A percentile compares a stretch with the other conserved stretches of the same genome.
phyloP scores from a whole-genome alignment of 208 protist genomes.

The Porcisia hertigi region DNA sequence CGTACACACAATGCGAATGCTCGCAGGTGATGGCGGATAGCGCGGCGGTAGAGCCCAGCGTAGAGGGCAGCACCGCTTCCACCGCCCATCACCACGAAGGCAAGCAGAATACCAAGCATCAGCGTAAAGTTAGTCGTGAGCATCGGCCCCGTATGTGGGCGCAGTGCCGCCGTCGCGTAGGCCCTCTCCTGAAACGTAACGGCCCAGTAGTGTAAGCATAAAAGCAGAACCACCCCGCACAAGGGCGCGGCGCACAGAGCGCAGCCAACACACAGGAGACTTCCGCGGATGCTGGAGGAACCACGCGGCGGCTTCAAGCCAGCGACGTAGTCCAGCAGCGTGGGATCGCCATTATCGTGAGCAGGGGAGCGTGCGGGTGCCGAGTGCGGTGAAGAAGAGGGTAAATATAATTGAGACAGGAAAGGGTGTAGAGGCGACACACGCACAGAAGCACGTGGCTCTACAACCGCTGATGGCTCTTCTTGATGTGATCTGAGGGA shows the following conservation, averaged over 20 bases:
- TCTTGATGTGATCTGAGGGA: not conserved
- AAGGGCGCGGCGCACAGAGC: constrained; percentile 26
- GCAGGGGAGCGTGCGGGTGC: not conserved
- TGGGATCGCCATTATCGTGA: not conserved
- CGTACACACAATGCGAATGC: constrained; percentile 23
- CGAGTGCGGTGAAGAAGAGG: not conserved
- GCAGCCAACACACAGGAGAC: constrained; percentile 12
- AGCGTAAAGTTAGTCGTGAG: constrained; percentile 22
- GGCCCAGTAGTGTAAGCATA: constrained; percentile 53
- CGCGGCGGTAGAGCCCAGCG: constrained; percentile 11
- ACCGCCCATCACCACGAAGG: constrained; percentile 16
- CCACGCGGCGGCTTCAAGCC: constrained; percentile 2
- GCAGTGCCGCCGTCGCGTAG: not conserved
- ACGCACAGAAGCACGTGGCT: not conserved
- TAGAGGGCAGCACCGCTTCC: constrained; percentile 14
- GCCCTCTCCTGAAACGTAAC: constrained; percentile 16
- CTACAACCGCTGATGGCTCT: not conserved
- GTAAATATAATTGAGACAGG: not conserved
- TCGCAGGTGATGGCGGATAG: constrained; percentile 15
- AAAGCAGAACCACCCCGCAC: constrained; percentile 25
- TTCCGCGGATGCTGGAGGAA: not conserved
- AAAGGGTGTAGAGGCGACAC: constrained; percentile 4
- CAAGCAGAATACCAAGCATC: constrained; percentile 8
- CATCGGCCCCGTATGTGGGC: constrained; percentile 26
- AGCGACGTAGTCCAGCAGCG: constrained; percentile 9